Evolutionary conservation across 1,139 yeast genomes (phyloP).

Genomic region (Schizosaccharomyces versatilis): DNA sequence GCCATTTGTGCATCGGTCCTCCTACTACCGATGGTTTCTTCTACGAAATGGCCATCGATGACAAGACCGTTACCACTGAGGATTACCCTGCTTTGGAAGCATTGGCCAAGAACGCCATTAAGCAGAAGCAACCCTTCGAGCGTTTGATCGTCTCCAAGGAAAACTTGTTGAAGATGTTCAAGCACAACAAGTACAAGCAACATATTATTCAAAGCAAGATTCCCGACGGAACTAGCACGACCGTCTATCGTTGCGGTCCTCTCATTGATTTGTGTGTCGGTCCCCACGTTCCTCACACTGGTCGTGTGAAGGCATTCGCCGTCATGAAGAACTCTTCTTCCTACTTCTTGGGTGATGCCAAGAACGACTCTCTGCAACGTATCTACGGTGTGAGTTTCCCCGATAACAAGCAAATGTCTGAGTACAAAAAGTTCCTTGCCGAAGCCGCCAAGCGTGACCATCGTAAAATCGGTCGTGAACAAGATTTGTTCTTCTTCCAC

Average conservation of each 20-base stretch:
- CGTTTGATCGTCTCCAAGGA: slow-evolving; percentile 84
- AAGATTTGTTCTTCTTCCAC: slow-evolving; percentile 82
- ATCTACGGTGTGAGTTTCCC: slow-evolving; percentile 97
- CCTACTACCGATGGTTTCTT: slow-evolving; percentile 97
- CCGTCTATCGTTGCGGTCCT: slow-evolving; percentile 96
- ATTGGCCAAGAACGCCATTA: slow-evolving; percentile 74
- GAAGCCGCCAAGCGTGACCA: slow-evolving; percentile 97
- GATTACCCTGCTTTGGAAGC: slow-evolving; percentile 74
- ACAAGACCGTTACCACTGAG: slow-evolving; percentile 41
- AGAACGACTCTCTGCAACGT: slow-evolving; percentile 89
- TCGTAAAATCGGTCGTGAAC: slow-evolving; percentile 87
- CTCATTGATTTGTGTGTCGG: slow-evolving; percentile 93
- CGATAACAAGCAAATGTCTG: slow-evolving; percentile 90
- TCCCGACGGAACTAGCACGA: slow-evolving; percentile 88
- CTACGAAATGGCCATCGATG: slow-evolving; percentile 78
- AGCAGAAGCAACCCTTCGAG: slow-evolving; percentile 90
- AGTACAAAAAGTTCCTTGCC: slow-evolving; percentile 77
- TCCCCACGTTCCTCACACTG: slow-evolving; percentile 96
- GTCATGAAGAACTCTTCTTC: slow-evolving; percentile 89
- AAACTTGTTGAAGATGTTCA: slow-evolving; percentile 75
- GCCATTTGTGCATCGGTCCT: slow-evolving; percentile 82
- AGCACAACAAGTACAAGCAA: slow-evolving; percentile 88
- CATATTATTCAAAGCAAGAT: slow-evolving; percentile 67
- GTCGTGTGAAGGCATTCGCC: slow-evolving; percentile 85
- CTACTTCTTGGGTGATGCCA: slow-evolving; percentile 82